phyloP scores from a whole-genome alignment of 1,284 basidiomycete species.

The Apiotrichum mycotoxinovorans region DNA sequence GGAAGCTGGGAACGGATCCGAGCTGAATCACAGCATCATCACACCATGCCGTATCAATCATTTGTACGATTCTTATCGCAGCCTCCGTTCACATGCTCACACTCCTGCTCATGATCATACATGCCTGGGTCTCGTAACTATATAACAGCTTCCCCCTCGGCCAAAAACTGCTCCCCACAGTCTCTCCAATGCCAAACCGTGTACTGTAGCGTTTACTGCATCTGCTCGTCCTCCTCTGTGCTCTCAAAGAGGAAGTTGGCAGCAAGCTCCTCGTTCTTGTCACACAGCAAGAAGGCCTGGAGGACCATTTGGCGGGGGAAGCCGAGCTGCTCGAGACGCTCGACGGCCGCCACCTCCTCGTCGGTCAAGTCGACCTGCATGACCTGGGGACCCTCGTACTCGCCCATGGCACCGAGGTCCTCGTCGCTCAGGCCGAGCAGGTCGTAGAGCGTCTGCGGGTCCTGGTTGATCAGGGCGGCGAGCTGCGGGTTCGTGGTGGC shows the following conservation, averaged over 20 bases:
- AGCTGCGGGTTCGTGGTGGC: constrained; percentile 68
- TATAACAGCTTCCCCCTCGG: neutral
- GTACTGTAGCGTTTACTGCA: constrained; percentile 7
- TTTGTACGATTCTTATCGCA: neutral
- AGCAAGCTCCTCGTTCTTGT: constrained; percentile 91
- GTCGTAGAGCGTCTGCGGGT: constrained; percentile 68
- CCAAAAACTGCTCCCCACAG: neutral
- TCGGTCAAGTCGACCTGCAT: constrained; percentile 66
- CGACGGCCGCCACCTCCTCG: constrained; percentile 81
- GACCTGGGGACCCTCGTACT: constrained; percentile 57
- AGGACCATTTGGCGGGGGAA: constrained; percentile 73
- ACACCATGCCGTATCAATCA: no score
- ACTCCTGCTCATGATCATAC: constrained; percentile 6
- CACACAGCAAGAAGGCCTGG: constrained; percentile 85
- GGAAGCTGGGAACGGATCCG: no score
- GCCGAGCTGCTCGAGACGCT: constrained; percentile 76
- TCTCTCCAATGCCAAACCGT: no score
- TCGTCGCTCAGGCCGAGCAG: constrained; percentile 56
- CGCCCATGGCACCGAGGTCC: constrained; percentile 52
- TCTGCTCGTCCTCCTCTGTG: constrained; percentile 58
- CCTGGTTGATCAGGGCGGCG: constrained; percentile 61
- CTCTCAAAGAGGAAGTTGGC: constrained; percentile 85
- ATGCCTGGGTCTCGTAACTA: constrained; percentile 12
- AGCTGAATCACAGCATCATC: no score
- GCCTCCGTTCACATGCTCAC: neutral